Evolutionary conservation across 2,329 filamentous ascomycete genomes (phyloP), one percentile per base, ranked within the genome.

Genomic region (Aureobasidium namibiae): DNA sequence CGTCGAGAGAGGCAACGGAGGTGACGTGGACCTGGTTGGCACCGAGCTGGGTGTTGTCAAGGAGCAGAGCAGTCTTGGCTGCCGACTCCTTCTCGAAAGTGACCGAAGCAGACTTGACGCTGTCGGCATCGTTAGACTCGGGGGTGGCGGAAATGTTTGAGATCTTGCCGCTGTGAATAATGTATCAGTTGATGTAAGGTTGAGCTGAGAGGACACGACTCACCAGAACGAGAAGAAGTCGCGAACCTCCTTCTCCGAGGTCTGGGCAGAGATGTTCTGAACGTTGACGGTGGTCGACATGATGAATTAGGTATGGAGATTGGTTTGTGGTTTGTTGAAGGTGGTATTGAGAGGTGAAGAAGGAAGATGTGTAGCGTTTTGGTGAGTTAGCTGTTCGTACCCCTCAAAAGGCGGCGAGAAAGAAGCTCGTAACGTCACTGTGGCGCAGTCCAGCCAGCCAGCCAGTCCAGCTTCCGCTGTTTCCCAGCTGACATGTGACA

Each of bases 151-250:
- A 86, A 73, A 99, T 82, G 67, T 83, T 82, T 66, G 84, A 86
- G 74, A 99, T 95, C 81, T 96, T 97, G 74, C 94, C 94, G 72
- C 90, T 94, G 71, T 48, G 24, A 38, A 14, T 18, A 29, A 39
- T 49, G 29, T 56, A 36, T 58, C 56, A 52, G 21, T 24, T 24
- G 34, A 14, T 11, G 53, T 10, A 54, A 21, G n/a, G 4, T 42
- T 18, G 24, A n/a, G 26, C 33, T 49, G 33, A n/a, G n/a, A 44
- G 31, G 36, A 31, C 46, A 52, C 48, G 45, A 69, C 83, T 72
- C 81, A 92, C 90, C 83, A 86, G 75, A 97, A 97, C 80, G 88
- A 94, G 81, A 99, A 99, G 82, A 99, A 99, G 72, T 96, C 92
- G 70, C 85, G 85, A 68, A 99, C 86, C 76, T 97, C 91, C 77